A percentile compares a stretch with the other conserved stretches of the same genome.
Conservation (phyloP, 768 basidiomycete genomes). For the Butyriboletus loyo region DNA sequence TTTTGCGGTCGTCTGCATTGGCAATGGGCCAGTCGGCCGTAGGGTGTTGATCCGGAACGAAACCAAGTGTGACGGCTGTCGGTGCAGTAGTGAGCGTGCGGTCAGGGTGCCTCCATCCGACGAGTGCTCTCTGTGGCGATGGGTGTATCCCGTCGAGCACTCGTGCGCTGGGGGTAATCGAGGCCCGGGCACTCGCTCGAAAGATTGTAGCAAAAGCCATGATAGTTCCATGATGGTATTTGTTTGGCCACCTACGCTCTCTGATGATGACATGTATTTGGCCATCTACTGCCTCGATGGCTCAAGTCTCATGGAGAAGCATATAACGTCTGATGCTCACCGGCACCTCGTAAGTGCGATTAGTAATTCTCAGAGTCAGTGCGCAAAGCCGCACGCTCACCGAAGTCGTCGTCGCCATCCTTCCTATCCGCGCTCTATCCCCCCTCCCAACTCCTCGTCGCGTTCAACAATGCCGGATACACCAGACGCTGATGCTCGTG, state of each 20-base stretch:
- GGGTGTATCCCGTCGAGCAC: not conserved
- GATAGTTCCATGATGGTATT: no score
- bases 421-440: conserved; percentile 30
- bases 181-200: not conserved
- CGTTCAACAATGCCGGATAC: conserved; percentile 43
- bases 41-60: conserved; percentile 12
- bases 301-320: no score
- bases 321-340: no score
- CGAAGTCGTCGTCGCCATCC: conserved; percentile 37
- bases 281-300: no score
- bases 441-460: conserved; percentile 34
- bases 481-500: conserved; percentile 28
- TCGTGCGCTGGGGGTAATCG: not conserved
- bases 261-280: no score
- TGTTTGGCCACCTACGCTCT: no score
- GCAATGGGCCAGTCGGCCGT: conserved; percentile 45
- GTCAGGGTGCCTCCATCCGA: not conserved
- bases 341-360: no score
- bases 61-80: conserved; percentile 23
- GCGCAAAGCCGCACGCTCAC: conserved; percentile 29
- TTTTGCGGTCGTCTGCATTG: conserved; percentile 55
- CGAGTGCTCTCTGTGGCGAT: not conserved
- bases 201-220: conserved; percentile 3
- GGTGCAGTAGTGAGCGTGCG: conserved; percentile 3
- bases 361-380: no score